Evolutionary conservation across 306 rosid species (phyloP).

Genomic region (Citrullus colocynthis): DNA sequence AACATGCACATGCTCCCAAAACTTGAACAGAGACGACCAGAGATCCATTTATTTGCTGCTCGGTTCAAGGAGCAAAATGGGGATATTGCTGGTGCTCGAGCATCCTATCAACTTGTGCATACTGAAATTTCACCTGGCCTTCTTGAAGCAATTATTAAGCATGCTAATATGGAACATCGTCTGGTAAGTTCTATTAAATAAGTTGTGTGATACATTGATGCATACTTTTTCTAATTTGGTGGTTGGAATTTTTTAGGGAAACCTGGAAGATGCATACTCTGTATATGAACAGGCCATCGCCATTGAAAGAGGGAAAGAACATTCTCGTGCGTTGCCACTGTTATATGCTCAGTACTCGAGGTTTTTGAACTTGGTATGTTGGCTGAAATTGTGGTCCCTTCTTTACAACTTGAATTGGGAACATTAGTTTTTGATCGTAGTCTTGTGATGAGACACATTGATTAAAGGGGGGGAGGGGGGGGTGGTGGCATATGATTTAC

Average conservation of each 20-base stretch:
- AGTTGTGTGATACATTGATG: conserved; percentile 9
- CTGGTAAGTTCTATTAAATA: conserved; percentile 44
- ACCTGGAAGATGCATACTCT: conserved; percentile 70
- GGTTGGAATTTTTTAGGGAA: conserved; percentile 48
- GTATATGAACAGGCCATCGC: conserved; percentile 89
- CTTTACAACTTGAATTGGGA: neutral
- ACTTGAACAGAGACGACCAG: conserved; percentile 74
- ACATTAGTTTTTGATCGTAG: neutral
- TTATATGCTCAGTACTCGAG: conserved; percentile 80
- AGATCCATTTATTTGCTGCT: conserved; percentile 85
- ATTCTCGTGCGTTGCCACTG: conserved; percentile 73
- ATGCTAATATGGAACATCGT: conserved; percentile 87
- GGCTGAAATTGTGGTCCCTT: neutral
- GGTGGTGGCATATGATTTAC: neutral
- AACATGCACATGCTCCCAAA: conserved; percentile 4
- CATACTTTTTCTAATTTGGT: neutral
- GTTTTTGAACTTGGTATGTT: conserved; percentile 74
- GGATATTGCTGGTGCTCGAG: conserved; percentile 81
- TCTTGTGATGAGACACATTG: too few species aligned
- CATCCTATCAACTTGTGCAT: conserved; percentile 85
- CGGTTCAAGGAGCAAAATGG: conserved; percentile 85
- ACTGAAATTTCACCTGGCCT: conserved; percentile 93
- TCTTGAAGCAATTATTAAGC: conserved; percentile 89
- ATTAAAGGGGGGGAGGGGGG: too few species aligned
- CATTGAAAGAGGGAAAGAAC: conserved; percentile 93